phyloP scores from a whole-genome alignment of 257 asterid genomes.

The Rhazya stricta region DNA sequence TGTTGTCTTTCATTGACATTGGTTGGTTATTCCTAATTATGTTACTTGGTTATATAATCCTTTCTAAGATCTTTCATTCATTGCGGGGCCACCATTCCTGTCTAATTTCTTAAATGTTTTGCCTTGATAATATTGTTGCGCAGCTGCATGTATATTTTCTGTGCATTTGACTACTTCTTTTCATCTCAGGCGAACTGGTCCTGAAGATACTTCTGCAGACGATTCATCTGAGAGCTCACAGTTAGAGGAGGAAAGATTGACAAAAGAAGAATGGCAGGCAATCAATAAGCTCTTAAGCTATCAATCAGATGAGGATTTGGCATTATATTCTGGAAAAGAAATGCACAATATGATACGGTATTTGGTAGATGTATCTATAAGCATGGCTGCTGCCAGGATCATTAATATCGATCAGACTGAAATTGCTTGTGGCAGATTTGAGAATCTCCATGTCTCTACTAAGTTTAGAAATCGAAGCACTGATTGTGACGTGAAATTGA shows the following conservation, averaged over 20 bases:
- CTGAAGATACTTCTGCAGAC: slow-evolving; percentile 49
- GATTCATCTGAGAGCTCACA: slow-evolving; percentile 54
- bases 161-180: slow-evolving; percentile 15
- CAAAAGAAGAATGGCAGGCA: slow-evolving; percentile 98
- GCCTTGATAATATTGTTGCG: slow-evolving; percentile 2
- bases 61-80: background rate
- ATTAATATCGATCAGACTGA: slow-evolving; percentile 62
- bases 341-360: slow-evolving; percentile 67
- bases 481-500: slow-evolving; percentile 77
- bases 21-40: slow-evolving; percentile 3
- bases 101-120: slow-evolving; percentile 7
- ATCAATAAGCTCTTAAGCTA: slow-evolving; percentile 83
- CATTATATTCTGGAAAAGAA: slow-evolving; percentile 60
- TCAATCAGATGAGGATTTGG: slow-evolving; percentile 88
- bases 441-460: slow-evolving; percentile 76
- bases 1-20: slow-evolving; percentile 28
- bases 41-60: background rate
- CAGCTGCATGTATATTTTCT: slow-evolving; percentile 7
- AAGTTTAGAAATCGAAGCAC: slow-evolving; percentile 77
- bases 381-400: slow-evolving; percentile 86
- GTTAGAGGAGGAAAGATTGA: slow-evolving; percentile 68
- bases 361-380: slow-evolving; percentile 72
- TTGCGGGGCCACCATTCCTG: slow-evolving; percentile 4
- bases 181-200: slow-evolving; percentile 59
- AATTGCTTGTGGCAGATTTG: slow-evolving; percentile 93